Conservation (phyloP, 495 filamentous ascomycete species). For the Polyplosphaeria fusca region DNA sequence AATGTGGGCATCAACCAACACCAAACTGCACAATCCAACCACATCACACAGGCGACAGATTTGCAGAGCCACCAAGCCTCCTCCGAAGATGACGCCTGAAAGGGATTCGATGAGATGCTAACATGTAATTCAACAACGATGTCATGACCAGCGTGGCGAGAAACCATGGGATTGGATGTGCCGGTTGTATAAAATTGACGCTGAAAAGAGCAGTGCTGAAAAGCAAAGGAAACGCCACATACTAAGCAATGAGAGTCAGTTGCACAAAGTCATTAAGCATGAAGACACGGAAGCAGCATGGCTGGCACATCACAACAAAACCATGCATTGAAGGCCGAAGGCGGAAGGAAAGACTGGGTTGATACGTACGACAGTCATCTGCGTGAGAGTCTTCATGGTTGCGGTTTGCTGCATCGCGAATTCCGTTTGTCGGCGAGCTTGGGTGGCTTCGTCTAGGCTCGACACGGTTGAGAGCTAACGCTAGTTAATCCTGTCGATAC, state of each 20-base stretch:
- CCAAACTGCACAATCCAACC: too few species aligned
- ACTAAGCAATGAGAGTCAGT: background rate
- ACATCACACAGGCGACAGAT: too few species aligned
- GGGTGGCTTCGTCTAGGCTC: slow-evolving; percentile 3
- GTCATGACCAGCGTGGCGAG: background rate
- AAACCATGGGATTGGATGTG: background rate
- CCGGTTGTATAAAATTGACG: slow-evolving; percentile 4
- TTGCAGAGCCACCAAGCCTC: too few species aligned
- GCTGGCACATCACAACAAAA: background rate
- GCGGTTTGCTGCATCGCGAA: background rate
- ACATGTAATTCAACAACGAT: slow-evolving; percentile 1
- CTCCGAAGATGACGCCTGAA: too few species aligned
- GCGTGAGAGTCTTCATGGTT: slow-evolving; percentile 7
- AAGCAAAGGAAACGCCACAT: slow-evolving; percentile 3
- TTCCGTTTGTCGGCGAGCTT: slow-evolving; percentile 1
- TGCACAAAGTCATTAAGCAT: background rate
- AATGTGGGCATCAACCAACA: too few species aligned
- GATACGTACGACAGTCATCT: slow-evolving; percentile 19
- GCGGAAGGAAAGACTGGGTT: background rate
- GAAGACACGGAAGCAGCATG: background rate
- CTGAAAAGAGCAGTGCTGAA: slow-evolving; percentile 11
- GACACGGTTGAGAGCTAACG: slow-evolving; percentile 1
- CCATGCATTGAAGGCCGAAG: background rate
- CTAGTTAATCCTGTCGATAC: background rate
- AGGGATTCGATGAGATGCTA: slow-evolving; percentile 2